Percentiles rank a stretch among this genome's conserved stretches.
Evolutionary conservation across 441 rosid genomes (phyloP).

Genomic region (Populus hybrid): DNA sequence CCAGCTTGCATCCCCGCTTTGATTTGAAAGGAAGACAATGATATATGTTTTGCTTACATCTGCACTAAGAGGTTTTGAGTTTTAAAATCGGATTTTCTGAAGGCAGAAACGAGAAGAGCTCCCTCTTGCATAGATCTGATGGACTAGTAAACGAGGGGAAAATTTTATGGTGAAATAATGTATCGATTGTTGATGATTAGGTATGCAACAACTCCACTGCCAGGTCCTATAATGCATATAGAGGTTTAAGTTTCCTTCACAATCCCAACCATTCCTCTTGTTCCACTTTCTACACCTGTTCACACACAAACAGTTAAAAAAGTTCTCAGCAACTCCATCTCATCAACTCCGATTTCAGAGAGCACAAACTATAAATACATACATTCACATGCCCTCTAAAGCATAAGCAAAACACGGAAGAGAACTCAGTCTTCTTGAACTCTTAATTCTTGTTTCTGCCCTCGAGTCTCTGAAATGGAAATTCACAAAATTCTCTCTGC

Average conservation of each 20-base stretch:
- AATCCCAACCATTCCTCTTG: not conserved
- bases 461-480: constrained; percentile 31
- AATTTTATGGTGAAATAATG: too few species aligned
- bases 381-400: not conserved
- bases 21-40: too few species aligned
- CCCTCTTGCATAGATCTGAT: not conserved
- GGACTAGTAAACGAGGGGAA: not conserved
- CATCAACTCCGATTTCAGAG: constrained; percentile 35
- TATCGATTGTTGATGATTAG: not conserved
- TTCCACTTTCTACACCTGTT: not conserved
- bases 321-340: constrained; percentile 38
- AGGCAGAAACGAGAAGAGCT: not conserved
- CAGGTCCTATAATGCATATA: not conserved
- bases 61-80: not conserved
- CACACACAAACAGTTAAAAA: not conserved
- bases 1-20: too few species aligned
- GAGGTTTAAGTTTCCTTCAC: not conserved
- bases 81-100: not conserved
- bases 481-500: constrained; percentile 13
- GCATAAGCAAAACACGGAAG: constrained; percentile 14
- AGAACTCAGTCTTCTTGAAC: not conserved
- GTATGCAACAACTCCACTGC: not conserved
- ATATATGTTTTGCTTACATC: not conserved
- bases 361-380: constrained; percentile 24
- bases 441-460: constrained; percentile 4